These are phyloP conservation scores for Pseudonitzschia pungens DNA, from an alignment of 108 stramenopile genomes.

Conservation along the genomic window DNA sequence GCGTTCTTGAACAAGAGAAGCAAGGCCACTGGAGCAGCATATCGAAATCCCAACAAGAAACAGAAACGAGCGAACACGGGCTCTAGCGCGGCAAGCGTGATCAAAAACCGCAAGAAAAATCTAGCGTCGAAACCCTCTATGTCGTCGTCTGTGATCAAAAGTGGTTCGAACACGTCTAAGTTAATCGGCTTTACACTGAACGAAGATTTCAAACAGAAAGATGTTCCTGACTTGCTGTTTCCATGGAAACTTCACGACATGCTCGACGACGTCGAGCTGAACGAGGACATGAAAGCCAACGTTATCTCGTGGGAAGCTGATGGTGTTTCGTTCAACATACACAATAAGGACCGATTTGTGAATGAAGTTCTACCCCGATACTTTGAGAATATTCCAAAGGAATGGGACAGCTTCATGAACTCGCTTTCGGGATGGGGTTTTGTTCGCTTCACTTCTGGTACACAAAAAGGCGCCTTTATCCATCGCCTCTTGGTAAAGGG, in stretches of 20 bases:
- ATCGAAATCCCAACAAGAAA: slow-evolving; percentile 17
- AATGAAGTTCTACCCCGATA: slow-evolving; percentile 12
- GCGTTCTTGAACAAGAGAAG: slow-evolving; percentile 22
- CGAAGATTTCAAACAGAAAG: slow-evolving; percentile 11
- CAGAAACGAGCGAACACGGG: not conserved
- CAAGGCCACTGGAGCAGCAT: slow-evolving; percentile 10
- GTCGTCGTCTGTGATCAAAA: not conserved
- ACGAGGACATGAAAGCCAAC: not conserved
- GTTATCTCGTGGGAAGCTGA: slow-evolving; percentile 20
- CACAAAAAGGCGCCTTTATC: slow-evolving; percentile 27
- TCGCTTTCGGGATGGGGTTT: slow-evolving; percentile 30
- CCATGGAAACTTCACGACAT: slow-evolving; percentile 32
- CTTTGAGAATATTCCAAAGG: slow-evolving; percentile 7
- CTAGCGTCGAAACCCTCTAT: slow-evolving; percentile 3
- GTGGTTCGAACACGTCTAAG: not conserved
- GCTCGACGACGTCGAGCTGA: slow-evolving; percentile 15
- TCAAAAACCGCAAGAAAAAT: slow-evolving; percentile 8
- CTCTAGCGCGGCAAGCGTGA: not conserved
- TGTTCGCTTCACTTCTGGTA: slow-evolving; percentile 29
- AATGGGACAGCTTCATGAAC: slow-evolving; percentile 16
- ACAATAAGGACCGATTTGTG: slow-evolving; percentile 14
- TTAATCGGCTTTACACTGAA: slow-evolving; percentile 17
- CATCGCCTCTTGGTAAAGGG: slow-evolving; percentile 24
- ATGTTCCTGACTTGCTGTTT: slow-evolving; percentile 17
- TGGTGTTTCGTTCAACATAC: slow-evolving; percentile 25